These are phyloP conservation scores for Torrubiella hemipterigena DNA, from an alignment of 2,329 filamentous ascomycete genomes.

Conservation along the genomic window DNA sequence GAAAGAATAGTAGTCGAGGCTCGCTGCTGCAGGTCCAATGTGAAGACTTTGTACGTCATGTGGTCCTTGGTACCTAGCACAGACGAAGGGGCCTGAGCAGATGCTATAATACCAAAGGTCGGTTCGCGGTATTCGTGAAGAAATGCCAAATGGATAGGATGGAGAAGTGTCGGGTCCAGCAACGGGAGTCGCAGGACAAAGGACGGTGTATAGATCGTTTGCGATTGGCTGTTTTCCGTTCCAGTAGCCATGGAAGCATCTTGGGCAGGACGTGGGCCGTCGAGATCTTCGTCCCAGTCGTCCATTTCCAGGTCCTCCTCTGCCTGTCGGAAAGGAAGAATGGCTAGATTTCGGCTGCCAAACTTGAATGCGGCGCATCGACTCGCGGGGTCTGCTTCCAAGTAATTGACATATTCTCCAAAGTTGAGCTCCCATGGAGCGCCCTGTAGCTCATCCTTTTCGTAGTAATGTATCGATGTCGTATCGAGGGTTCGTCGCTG, in stretches of 20 bases:
- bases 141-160: conserved; percentile 86
- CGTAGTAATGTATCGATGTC: conserved; percentile 94
- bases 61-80: conserved; percentile 77
- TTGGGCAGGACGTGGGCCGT: conserved; percentile 50
- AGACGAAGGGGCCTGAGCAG: conserved; percentile 59
- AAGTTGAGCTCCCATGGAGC: conserved; percentile 72
- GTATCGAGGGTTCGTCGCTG: conserved; percentile 69
- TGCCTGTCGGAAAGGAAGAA: conserved; percentile 78
- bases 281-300: conserved; percentile 76
- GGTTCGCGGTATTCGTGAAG: conserved; percentile 95
- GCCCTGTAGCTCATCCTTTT: conserved; percentile 77
- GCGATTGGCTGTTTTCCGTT: conserved; percentile 23
- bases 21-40: conserved; percentile 82
- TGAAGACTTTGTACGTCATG: conserved; percentile 87
- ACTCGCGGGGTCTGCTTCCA: conserved; percentile 82
- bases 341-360: conserved; percentile 76
- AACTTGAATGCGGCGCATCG: conserved; percentile 93
- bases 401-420: conserved; percentile 63
- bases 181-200: conserved; percentile 87
- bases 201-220: conserved; percentile 72
- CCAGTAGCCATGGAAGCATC: conserved; percentile 21
- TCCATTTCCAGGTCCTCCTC: conserved; percentile 86
- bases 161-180: conserved; percentile 74
- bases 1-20: conserved; percentile 89
- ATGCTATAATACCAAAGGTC: conserved; percentile 88